phyloP scores from a whole-genome alignment of 306 rosid species.

The Adenanthera pavonina region DNA sequence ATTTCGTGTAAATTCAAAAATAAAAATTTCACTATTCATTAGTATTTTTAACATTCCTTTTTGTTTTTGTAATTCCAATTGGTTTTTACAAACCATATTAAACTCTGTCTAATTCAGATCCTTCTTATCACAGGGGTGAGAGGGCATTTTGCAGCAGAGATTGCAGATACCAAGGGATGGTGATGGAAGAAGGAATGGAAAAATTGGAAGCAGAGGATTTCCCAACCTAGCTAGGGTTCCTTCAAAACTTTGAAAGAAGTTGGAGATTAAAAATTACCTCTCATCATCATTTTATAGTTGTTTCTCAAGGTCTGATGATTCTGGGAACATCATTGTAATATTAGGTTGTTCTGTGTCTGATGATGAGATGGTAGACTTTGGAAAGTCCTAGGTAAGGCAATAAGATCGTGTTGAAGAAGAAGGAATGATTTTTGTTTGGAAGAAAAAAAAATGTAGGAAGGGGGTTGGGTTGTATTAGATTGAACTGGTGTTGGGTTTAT shows the following conservation, averaged over 20 bases:
- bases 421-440: constrained; percentile 47
- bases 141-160: constrained; percentile 93
- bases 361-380: background rate
- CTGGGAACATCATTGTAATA: background rate
- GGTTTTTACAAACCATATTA: too few relatives aligned
- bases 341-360: background rate
- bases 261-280: background rate
- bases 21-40: too few relatives aligned
- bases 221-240: constrained; percentile 3
- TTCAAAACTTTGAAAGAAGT: constrained; percentile 10
- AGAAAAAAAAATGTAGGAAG: background rate
- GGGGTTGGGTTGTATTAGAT: constrained; percentile 1
- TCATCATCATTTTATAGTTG: too few relatives aligned
- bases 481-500: constrained; percentile 39
- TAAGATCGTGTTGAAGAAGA: constrained; percentile 34
- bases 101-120: too few relatives aligned
- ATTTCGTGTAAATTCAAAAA: too few relatives aligned
- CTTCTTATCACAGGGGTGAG: constrained; percentile 68
- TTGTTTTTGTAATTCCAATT: too few relatives aligned
- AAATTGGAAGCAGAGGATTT: constrained; percentile 45
- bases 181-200: constrained; percentile 62
- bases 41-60: too few relatives aligned
- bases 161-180: constrained; percentile 76
- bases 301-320: too few relatives aligned
- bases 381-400: constrained; percentile 34